Evolutionary conservation across 1,139 yeast species (phyloP).

Genomic region (Candida sanyaensis): DNA sequence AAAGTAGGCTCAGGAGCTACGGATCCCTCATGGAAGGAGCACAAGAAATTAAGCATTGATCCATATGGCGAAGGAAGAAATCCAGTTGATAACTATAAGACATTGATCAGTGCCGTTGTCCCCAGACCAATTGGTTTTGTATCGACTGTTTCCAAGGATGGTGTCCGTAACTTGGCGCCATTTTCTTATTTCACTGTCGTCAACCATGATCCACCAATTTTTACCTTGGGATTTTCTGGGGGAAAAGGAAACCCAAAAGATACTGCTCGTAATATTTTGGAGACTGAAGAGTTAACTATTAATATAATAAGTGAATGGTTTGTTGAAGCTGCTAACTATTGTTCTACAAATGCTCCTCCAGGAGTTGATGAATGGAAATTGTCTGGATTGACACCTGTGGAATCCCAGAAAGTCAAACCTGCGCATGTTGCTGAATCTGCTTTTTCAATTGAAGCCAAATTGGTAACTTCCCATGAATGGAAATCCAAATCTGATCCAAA

Average conservation of each 20-base stretch:
- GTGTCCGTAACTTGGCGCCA: slow-evolving; percentile 56
- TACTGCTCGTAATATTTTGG: slow-evolving; percentile 48
- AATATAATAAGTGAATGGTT: slow-evolving; percentile 66
- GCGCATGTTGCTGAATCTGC: slow-evolving; percentile 64
- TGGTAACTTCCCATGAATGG: slow-evolving; percentile 48
- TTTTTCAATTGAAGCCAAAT: slow-evolving; percentile 58
- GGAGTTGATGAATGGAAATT: slow-evolving; percentile 58
- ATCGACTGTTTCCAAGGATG: slow-evolving; percentile 46
- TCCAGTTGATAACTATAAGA: slow-evolving; percentile 49
- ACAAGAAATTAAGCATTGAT: slow-evolving; percentile 49
- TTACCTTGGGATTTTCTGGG: slow-evolving; percentile 50
- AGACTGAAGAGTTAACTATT: slow-evolving; percentile 57
- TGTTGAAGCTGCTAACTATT: slow-evolving; percentile 60
- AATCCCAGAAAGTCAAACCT: slow-evolving; percentile 49
- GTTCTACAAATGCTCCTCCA: slow-evolving; percentile 49
- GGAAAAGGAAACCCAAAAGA: slow-evolving; percentile 47
- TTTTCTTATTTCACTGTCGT: slow-evolving; percentile 56
- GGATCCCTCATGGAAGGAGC: slow-evolving; percentile 41
- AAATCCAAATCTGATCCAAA: slow-evolving; percentile 39
- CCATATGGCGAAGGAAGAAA: slow-evolving; percentile 48
- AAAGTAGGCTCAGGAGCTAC: slow-evolving; percentile 51
- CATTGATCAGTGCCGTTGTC: slow-evolving; percentile 49
- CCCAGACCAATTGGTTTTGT: slow-evolving; percentile 66
- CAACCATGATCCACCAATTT: slow-evolving; percentile 60
- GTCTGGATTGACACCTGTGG: slow-evolving; percentile 52